These are phyloP conservation scores for Colletotrichum sp. DNA, from an alignment of 2,329 filamentous ascomycete genomes.

Conservation along the genomic window DNA sequence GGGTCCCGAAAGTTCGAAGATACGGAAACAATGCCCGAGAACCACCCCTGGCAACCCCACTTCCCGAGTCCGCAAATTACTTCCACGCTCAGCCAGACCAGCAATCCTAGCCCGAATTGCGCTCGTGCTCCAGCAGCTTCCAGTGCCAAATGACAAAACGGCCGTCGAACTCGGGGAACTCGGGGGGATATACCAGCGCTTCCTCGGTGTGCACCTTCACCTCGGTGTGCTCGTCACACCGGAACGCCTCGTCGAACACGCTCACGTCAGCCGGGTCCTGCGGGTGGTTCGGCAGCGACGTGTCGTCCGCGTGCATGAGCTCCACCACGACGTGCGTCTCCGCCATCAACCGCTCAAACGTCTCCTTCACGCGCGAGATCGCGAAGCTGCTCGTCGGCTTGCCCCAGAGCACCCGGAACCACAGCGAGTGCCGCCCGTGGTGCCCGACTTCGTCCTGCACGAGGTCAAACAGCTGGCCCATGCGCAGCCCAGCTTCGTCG, in stretches of 20 bases:
- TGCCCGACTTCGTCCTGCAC: constrained; percentile 8
- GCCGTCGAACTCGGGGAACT: constrained; percentile 5
- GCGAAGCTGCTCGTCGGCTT: background rate
- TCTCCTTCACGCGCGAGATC: background rate
- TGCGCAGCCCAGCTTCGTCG: constrained; percentile 8
- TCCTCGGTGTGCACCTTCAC: background rate
- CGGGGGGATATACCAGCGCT: background rate
- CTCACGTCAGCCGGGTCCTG: background rate
- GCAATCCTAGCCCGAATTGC: background rate
- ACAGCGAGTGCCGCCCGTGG: constrained; percentile 11
- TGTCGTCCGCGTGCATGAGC: constrained; percentile 16
- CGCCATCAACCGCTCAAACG: constrained; percentile 1
- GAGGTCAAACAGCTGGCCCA: constrained; percentile 24
- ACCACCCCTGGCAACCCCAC: background rate
- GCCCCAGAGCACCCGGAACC: constrained; percentile 16
- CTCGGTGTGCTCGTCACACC: background rate
- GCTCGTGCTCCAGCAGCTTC: background rate
- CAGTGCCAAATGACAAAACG: constrained; percentile 12
- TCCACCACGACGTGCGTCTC: constrained; percentile 13
- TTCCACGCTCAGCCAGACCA: background rate
- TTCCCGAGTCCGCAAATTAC: background rate
- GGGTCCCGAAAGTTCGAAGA: background rate
- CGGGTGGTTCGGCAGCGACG: constrained; percentile 8
- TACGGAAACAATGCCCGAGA: background rate
- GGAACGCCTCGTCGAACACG: constrained; percentile 9